Conservation (phyloP, 2,329 filamentous ascomycete species). For the Colletotrichum godetiae region DNA sequence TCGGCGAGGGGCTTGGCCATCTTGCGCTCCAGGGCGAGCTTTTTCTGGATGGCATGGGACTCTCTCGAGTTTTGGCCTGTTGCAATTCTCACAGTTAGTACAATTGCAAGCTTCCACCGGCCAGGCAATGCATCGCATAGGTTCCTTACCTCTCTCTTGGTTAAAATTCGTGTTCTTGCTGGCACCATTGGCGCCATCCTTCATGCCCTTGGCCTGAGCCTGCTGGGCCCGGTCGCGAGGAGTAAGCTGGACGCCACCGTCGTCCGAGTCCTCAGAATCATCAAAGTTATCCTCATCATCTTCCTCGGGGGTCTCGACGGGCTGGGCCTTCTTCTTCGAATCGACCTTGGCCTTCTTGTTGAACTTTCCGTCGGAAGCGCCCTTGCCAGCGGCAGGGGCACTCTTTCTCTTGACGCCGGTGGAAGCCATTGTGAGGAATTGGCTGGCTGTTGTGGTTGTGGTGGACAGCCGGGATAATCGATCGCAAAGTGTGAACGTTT, state of each 20-base stretch:
- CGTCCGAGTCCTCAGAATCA: constrained; percentile 62
- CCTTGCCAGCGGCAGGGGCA: constrained; percentile 53
- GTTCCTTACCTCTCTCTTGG: constrained; percentile 52
- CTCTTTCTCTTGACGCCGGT: constrained; percentile 67
- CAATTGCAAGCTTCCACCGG: not conserved
- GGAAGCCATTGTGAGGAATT: constrained; percentile 55
- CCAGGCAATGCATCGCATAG: constrained; percentile 1
- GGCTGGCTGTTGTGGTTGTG: constrained; percentile 11
- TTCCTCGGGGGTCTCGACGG: constrained; percentile 43
- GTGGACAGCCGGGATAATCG: constrained; percentile 7
- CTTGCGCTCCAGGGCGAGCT: constrained; percentile 87
- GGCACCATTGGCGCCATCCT: constrained; percentile 45
- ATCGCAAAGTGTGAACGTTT: constrained; percentile 18
- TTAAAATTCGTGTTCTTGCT: constrained; percentile 50
- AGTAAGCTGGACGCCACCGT: constrained; percentile 62
- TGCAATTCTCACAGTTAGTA: not conserved
- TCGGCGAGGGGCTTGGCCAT: constrained; percentile 94
- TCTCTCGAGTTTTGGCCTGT: constrained; percentile 79
- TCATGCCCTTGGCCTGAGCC: constrained; percentile 38
- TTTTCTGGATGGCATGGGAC: constrained; percentile 93
- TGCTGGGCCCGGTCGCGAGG: constrained; percentile 45
- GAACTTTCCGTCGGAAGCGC: constrained; percentile 51
- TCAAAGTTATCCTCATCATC: constrained; percentile 42
- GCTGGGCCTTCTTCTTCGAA: constrained; percentile 46
- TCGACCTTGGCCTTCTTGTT: constrained; percentile 63